phyloP scores from a whole-genome alignment of 2,329 filamentous ascomycete genomes.

The Ophiostoma triangulosporum region DNA sequence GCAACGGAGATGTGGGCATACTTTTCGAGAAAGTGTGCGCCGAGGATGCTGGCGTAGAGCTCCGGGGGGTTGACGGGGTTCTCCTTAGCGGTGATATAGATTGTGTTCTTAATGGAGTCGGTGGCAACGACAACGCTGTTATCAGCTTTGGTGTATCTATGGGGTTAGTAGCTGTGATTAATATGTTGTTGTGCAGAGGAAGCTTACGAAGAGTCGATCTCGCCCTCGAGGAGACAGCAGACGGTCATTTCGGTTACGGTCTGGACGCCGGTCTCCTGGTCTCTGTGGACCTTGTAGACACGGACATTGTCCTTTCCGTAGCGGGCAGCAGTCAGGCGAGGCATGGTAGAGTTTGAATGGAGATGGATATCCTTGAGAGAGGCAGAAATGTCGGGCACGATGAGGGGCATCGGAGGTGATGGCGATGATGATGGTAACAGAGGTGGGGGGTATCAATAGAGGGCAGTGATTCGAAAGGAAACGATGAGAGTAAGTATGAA shows the following conservation, averaged over 20 bases:
- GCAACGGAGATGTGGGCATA: constrained; percentile 82
- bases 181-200: not conserved
- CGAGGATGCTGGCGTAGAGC: constrained; percentile 74
- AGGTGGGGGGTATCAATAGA: not conserved
- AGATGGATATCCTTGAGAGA: not conserved
- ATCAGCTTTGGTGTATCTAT: constrained; percentile 80
- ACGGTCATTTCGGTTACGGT: constrained; percentile 92
- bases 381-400: not conserved
- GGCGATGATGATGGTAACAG: not conserved
- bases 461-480: too few relatives aligned
- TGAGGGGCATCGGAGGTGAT: not conserved
- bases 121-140: constrained; percentile 93
- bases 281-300: constrained; percentile 82
- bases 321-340: constrained; percentile 48
- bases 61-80: constrained; percentile 86
- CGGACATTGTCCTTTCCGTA: constrained; percentile 98
- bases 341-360: constrained; percentile 28
- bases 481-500: too few relatives aligned
- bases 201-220: constrained; percentile 67
- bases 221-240: constrained; percentile 80
- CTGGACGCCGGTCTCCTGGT: constrained; percentile 64
- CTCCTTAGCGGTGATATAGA: constrained; percentile 90
- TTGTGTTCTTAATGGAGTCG: constrained; percentile 96
- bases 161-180: not conserved
- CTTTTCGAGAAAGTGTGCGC: constrained; percentile 73